Evolutionary conservation across 192 early-diverging fungal genomes (phyloP).

Genomic region (Mortierella claussenii): DNA sequence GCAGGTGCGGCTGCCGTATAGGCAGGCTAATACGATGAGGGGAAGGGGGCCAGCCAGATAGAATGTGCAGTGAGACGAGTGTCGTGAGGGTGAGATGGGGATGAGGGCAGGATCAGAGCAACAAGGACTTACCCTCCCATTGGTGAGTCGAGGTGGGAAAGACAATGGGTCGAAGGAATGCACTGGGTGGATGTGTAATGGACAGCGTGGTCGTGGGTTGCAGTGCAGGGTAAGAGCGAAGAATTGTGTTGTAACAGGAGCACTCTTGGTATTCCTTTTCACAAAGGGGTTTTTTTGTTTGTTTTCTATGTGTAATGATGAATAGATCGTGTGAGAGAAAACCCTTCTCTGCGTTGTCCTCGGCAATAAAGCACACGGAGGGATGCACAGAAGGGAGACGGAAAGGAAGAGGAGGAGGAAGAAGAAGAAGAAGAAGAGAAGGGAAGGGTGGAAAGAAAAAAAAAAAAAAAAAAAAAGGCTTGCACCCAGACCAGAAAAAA

Average conservation of each 20-base stretch:
- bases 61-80: too few species aligned
- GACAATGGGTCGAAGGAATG: background rate
- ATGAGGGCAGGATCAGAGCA: background rate
- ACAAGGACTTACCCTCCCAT: slow-evolving; percentile 37
- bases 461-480: slow-evolving; percentile 19
- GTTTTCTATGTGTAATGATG: background rate
- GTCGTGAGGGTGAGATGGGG: too few species aligned
- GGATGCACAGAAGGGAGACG: slow-evolving; percentile 21
- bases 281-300: too few species aligned
- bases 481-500: slow-evolving; percentile 14
- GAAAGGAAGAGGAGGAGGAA: slow-evolving; percentile 20
- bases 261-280: too few species aligned
- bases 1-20: too few species aligned
- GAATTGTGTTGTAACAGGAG: too few species aligned
- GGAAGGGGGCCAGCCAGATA: too few species aligned
- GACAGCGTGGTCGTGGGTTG: background rate
- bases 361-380: background rate
- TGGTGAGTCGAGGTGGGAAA: background rate
- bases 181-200: background rate
- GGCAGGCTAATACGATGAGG: too few species aligned
- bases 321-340: slow-evolving; percentile 7
- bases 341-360: background rate
- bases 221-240: background rate
- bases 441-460: slow-evolving; percentile 10
- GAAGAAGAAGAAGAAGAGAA: background rate